A percentile compares a stretch with the other conserved stretches of the same genome.
Conservation (phyloP, 2,329 filamentous ascomycete genomes). For the Aspergillus calidoustus region DNA sequence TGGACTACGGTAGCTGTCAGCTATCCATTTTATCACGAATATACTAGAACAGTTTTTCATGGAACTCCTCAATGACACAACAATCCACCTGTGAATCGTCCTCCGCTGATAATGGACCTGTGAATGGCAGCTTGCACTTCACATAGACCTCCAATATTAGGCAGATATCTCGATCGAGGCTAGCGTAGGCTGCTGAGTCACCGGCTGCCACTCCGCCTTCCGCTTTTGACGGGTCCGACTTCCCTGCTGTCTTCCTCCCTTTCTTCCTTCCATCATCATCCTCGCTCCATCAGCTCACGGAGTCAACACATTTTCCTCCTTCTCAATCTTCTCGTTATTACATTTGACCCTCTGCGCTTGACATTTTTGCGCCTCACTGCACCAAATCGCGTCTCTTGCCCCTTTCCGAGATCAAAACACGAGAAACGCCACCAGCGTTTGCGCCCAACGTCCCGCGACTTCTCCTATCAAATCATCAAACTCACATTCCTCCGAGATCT, state of each 20-base stretch:
- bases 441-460: slow-evolving; percentile 18
- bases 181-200: slow-evolving; percentile 25
- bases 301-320: background rate
- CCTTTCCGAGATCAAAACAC: slow-evolving; percentile 16
- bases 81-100: background rate
- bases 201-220: slow-evolving; percentile 21
- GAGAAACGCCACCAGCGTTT: slow-evolving; percentile 17
- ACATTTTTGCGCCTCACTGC: background rate
- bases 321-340: slow-evolving; percentile 5
- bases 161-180: slow-evolving; percentile 24
- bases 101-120: background rate
- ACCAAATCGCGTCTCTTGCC: slow-evolving; percentile 5
- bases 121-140: background rate
- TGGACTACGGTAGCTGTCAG: background rate
- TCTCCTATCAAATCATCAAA: slow-evolving; percentile 11
- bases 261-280: slow-evolving; percentile 21
- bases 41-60: background rate
- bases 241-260: slow-evolving; percentile 16
- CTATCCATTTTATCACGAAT: background rate
- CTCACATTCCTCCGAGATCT: slow-evolving; percentile 11
- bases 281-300: slow-evolving; percentile 23
- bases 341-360: background rate
- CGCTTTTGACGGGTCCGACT: slow-evolving; percentile 11
- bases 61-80: background rate
- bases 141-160: background rate